phyloP scores from a whole-genome alignment of 345 rosid genomes.

The Iberis pinnata region DNA sequence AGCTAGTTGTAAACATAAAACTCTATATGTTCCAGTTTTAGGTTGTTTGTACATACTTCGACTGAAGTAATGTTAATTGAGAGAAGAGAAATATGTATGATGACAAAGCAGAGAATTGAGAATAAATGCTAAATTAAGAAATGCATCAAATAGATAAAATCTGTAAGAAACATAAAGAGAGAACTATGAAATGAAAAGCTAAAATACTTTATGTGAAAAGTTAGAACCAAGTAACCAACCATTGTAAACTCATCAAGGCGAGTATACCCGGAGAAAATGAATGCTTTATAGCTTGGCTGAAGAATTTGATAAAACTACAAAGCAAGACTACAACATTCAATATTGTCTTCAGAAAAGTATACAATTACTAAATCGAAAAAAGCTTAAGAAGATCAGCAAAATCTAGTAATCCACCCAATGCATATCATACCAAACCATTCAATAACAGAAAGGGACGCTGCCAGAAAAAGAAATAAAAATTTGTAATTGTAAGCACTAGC shows the following conservation, averaged over 20 bases:
- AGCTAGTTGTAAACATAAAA: too few relatives aligned
- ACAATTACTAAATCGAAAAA: conserved; percentile 37
- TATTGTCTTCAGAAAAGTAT: conserved; percentile 79
- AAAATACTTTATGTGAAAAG: background rate
- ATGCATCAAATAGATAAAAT: conserved; percentile 67
- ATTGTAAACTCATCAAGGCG: conserved; percentile 48
- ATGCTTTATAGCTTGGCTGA: conserved; percentile 46
- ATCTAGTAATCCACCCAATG: background rate
- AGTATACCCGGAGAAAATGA: conserved; percentile 51
- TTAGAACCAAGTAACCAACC: conserved; percentile 30
- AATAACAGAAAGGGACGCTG: conserved; percentile 14
- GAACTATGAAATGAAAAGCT: conserved; percentile 32
- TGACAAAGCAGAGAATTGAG: conserved; percentile 80
- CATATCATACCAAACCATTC: too few relatives aligned
- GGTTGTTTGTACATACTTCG: conserved; percentile 44
- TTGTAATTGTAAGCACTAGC: conserved; percentile 88
- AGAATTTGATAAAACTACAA: conserved; percentile 66
- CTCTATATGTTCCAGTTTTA: too few relatives aligned
- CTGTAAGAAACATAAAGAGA: conserved; percentile 48
- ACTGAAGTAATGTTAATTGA: conserved; percentile 76
- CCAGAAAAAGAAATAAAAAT: conserved; percentile 91
- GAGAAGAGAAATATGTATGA: conserved; percentile 76
- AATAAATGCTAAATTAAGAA: conserved; percentile 81
- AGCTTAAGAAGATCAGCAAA: conserved; percentile 5
- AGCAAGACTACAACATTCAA: conserved; percentile 52